These are phyloP conservation scores for Pythium grandisporangium DNA, from an alignment of 352 stramenopile species.

Conservation along the genomic window DNA sequence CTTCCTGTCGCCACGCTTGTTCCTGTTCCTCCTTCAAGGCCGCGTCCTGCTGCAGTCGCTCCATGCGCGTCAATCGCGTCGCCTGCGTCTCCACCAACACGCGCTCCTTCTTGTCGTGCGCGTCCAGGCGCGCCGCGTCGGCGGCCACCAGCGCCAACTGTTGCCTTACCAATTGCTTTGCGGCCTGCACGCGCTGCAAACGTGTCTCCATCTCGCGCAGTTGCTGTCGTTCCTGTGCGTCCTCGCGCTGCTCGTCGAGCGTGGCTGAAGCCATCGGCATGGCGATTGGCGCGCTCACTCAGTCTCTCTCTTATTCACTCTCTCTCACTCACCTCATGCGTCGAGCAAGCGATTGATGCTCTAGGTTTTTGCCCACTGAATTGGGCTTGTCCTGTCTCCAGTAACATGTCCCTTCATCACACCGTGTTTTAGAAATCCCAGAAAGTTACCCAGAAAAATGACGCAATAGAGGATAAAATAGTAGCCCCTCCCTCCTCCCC, in stretches of 20 bases:
- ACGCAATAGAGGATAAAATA: too few species aligned
- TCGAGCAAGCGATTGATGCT: too few species aligned
- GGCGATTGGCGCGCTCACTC: too few species aligned
- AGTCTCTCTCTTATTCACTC: too few species aligned
- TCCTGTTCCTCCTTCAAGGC: conserved; percentile 19
- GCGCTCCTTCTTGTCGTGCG: conserved; percentile 8
- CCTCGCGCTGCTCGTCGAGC: background rate
- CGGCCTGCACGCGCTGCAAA: conserved; percentile 31
- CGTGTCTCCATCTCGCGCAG: conserved; percentile 26
- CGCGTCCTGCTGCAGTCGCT: conserved; percentile 53
- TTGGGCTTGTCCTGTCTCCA: too few species aligned
- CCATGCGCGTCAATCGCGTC: conserved; percentile 38
- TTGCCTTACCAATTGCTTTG: conserved; percentile 27
- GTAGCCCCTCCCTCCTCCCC: too few species aligned
- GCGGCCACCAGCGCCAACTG: conserved; percentile 24
- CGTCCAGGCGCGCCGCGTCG: conserved; percentile 10
- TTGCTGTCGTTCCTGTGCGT: conserved; percentile 2
- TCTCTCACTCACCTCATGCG: too few species aligned
- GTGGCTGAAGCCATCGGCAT: too few species aligned
- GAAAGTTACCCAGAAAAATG: too few species aligned
- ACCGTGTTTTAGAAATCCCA: too few species aligned
- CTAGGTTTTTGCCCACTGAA: too few species aligned
- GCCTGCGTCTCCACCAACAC: conserved; percentile 9
- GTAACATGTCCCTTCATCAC: too few species aligned
- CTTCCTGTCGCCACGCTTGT: background rate